Percentiles rank a stretch among this genome's conserved stretches.
Conservation (phyloP, 306 rosid genomes). For the Cicer yamashitae region DNA sequence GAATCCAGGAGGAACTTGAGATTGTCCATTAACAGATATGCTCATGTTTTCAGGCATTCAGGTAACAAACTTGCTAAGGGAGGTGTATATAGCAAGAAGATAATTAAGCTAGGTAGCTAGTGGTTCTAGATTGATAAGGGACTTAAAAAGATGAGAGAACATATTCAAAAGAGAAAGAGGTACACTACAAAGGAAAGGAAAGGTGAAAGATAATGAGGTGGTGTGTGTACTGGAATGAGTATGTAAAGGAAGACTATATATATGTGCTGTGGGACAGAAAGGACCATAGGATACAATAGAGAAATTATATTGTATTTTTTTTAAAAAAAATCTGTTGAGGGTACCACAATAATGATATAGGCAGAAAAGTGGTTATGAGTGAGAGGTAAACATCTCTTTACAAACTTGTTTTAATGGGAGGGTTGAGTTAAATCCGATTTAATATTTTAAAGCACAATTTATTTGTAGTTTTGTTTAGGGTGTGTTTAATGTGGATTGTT, state of each 20-base stretch:
- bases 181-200: conserved; percentile 2
- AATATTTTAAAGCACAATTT: too few species aligned
- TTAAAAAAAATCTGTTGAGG: background rate
- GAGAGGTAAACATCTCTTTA: background rate
- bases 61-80: conserved; percentile 4
- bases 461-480: too few species aligned
- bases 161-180: conserved; percentile 43
- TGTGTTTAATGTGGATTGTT: too few species aligned
- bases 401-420: background rate
- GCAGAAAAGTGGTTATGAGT: background rate
- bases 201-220: conserved; percentile 40
- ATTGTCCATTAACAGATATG: conserved; percentile 87
- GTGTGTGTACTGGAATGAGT: conserved; percentile 54
- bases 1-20: conserved; percentile 92
- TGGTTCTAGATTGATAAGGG: conserved; percentile 43
- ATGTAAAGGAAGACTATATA: conserved; percentile 63
- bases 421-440: background rate
- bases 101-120: conserved; percentile 16
- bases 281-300: conserved; percentile 42
- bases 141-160: conserved; percentile 42
- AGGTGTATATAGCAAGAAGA: background rate
- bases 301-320: conserved; percentile 18
- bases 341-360: background rate
- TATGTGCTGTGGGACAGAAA: conserved; percentile 55
- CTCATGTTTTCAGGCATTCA: conserved; percentile 72